phyloP scores from a whole-genome alignment of 129 eudicot genomes.

The Tagetes erecta region DNA sequence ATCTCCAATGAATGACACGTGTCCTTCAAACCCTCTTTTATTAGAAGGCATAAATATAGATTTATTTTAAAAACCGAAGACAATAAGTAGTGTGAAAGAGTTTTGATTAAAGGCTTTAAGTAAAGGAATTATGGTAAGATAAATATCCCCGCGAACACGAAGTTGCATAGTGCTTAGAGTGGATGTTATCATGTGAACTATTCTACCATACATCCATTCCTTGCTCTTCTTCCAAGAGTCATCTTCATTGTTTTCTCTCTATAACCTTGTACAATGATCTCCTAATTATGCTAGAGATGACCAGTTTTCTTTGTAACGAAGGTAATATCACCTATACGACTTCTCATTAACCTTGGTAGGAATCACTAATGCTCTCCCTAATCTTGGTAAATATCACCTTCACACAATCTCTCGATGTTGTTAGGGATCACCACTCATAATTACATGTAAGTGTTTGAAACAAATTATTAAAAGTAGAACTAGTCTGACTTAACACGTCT shows the following conservation, averaged over 20 bases:
- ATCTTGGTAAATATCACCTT: neutral
- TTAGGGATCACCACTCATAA: neutral
- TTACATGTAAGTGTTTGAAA: neutral
- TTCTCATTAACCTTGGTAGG: neutral
- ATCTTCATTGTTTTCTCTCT: neutral
- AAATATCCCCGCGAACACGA: neutral
- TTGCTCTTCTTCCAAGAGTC: neutral
- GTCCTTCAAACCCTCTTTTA: too few relatives aligned
- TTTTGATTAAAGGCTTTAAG: neutral
- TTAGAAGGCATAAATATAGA: too few relatives aligned
- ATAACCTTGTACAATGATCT: neutral
- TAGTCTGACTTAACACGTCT: neutral
- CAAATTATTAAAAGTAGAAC: neutral
- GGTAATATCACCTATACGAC: neutral
- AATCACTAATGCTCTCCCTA: neutral
- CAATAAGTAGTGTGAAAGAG: too few relatives aligned
- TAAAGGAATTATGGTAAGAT: neutral
- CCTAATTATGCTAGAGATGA: neutral
- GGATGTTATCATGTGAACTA: neutral
- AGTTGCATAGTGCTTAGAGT: neutral
- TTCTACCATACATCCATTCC: neutral
- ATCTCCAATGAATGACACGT: too few relatives aligned
- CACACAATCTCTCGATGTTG: neutral
- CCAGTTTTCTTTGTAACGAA: neutral
- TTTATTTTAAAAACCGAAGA: neutral